Conservation (phyloP, 352 stramenopile genomes). For the Pythium brassicae region DNA sequence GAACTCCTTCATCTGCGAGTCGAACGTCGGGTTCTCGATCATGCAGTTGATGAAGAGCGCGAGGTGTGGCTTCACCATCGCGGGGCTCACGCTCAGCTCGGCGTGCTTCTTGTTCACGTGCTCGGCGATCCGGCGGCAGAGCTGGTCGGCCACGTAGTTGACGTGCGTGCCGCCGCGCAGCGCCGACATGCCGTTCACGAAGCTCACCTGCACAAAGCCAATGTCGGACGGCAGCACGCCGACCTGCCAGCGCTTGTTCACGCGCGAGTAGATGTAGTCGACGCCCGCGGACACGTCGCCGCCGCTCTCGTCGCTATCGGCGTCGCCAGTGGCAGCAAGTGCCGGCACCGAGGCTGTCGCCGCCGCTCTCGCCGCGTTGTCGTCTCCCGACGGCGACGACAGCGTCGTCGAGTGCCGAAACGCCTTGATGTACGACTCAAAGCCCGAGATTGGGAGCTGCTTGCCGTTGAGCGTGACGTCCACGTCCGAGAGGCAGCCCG, state of each 20-base stretch:
- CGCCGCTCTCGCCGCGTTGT: too few species aligned
- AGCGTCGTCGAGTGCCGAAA: slow-evolving; percentile 71
- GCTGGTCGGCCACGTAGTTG: slow-evolving; percentile 81
- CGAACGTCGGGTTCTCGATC: slow-evolving; percentile 99
- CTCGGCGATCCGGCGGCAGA: slow-evolving; percentile 88
- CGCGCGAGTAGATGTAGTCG: slow-evolving; percentile 90
- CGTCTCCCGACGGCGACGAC: neutral
- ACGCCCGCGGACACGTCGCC: slow-evolving; percentile 57
- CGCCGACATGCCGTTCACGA: slow-evolving; percentile 99
- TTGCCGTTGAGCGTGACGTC: slow-evolving; percentile 92
- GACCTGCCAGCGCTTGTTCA: slow-evolving; percentile 96
- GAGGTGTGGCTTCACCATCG: slow-evolving; percentile 98
- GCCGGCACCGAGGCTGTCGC: neutral
- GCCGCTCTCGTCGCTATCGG: slow-evolving; percentile 29
- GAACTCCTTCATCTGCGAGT: slow-evolving; percentile 99
- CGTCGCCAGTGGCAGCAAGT: neutral
- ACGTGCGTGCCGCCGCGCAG: slow-evolving; percentile 97
- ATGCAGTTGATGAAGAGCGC: slow-evolving; percentile 98
- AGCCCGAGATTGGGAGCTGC: slow-evolving; percentile 87
- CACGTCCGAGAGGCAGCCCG: slow-evolving; percentile 92
- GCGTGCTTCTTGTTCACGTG: slow-evolving; percentile 96
- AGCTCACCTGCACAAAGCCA: slow-evolving; percentile 96
- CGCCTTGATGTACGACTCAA: slow-evolving; percentile 95
- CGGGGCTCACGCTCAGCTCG: slow-evolving; percentile 88
- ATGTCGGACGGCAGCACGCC: slow-evolving; percentile 89